A percentile compares a stretch with the other conserved stretches of the same genome.
Conservation (phyloP, 371 early-diverging fungal genomes). For the Rhizopus sp. region DNA sequence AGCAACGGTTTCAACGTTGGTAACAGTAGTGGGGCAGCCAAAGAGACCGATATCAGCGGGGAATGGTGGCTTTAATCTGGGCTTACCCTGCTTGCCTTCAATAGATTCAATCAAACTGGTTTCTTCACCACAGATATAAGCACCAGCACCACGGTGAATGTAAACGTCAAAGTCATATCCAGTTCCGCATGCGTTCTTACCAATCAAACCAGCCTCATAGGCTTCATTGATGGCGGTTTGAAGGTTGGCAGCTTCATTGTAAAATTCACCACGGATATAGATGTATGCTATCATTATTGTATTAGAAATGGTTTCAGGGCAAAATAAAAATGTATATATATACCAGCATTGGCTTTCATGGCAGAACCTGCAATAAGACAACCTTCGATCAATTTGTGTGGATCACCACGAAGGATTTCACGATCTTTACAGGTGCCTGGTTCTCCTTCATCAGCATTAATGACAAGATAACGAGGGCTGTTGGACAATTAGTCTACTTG, state of each 20-base stretch:
- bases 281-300: conserved; percentile 74
- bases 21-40: conserved; percentile 97
- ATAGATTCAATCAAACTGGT: conserved; percentile 97
- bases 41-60: conserved; percentile 98
- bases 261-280: conserved; percentile 98
- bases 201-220: conserved; percentile 91
- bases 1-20: conserved; percentile 98
- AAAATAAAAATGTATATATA: neutral
- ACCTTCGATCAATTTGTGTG: conserved; percentile 97
- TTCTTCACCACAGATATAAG: conserved; percentile 98
- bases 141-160: conserved; percentile 97
- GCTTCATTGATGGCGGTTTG: conserved; percentile 97
- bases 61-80: conserved; percentile 98
- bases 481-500: neutral
- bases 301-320: neutral
- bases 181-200: conserved; percentile 96
- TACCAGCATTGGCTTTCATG: conserved; percentile 95
- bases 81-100: conserved; percentile 98
- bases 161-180: conserved; percentile 97
- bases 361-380: conserved; percentile 95
- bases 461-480: conserved; percentile 92
- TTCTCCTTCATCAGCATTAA: conserved; percentile 98
- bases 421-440: conserved; percentile 99
- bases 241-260: conserved; percentile 93
- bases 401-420: conserved; percentile 97